These are phyloP conservation scores for Prunus mongolica DNA, from an alignment of 306 rosid species.

Conservation along the genomic window DNA sequence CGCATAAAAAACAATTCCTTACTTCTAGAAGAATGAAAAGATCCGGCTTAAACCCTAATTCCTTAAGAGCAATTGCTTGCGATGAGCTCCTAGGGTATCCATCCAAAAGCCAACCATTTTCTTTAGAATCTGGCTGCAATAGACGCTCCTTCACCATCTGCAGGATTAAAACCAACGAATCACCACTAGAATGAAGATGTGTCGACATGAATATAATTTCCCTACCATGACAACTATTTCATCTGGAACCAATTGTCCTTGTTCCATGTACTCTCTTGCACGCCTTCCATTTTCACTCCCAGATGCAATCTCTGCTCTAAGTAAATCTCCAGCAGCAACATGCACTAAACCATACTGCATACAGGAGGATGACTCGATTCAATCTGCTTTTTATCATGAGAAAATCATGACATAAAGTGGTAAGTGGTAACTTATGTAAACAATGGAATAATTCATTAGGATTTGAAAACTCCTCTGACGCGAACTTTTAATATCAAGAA, in stretches of 20 bases:
- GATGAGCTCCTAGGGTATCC: slow-evolving; percentile 96
- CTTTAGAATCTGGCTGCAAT: slow-evolving; percentile 54
- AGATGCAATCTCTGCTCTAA: slow-evolving; percentile 75
- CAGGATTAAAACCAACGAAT: slow-evolving; percentile 23
- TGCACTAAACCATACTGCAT: slow-evolving; percentile 91
- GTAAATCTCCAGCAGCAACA: slow-evolving; percentile 93
- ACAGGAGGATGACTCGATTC: slow-evolving; percentile 40
- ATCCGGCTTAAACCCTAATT: slow-evolving; percentile 64
- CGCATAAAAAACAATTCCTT: slow-evolving; percentile 14
- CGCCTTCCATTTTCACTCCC: slow-evolving; percentile 78
- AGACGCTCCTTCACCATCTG: slow-evolving; percentile 92
- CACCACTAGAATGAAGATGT: slow-evolving; percentile 15
- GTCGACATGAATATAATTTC: slow-evolving; percentile 11
- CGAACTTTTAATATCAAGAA: not conserved
- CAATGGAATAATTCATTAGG: not conserved
- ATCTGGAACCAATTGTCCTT: slow-evolving; percentile 78
- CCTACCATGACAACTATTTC: slow-evolving; percentile 83
- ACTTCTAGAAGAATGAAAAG: slow-evolving; percentile 81
- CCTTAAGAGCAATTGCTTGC: slow-evolving; percentile 72
- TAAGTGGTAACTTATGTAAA: not conserved
- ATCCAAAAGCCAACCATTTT: slow-evolving; percentile 93
- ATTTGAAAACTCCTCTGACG: not conserved
- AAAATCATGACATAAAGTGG: slow-evolving; percentile 18
- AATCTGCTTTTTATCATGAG: slow-evolving; percentile 38
- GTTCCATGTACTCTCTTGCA: slow-evolving; percentile 83